Percentiles rank a stretch among this genome's conserved stretches.
These are phyloP conservation scores for Nelumbo lutea DNA, from an alignment of 164 flowering plant genomes.

Conservation along the genomic window DNA sequence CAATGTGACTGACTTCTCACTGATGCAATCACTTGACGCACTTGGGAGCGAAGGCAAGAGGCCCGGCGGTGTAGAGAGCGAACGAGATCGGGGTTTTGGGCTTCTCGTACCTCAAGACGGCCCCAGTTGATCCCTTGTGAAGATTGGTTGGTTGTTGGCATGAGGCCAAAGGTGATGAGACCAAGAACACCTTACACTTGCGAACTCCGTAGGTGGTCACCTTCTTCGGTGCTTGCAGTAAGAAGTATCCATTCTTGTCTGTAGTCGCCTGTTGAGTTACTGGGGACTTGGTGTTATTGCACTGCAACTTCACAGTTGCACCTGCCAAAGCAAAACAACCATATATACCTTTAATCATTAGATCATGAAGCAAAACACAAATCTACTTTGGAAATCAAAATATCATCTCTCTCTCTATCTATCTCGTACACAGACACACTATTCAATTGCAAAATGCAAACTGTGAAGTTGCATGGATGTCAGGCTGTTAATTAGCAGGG, in stretches of 20 bases:
- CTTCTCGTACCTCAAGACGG: conserved; percentile 28
- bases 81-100: conserved; percentile 2
- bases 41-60: conserved; percentile 47
- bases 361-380: neutral
- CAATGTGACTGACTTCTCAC: too few relatives aligned
- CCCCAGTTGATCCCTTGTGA: conserved; percentile 41
- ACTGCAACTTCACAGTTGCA: conserved; percentile 48
- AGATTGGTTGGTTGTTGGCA: conserved; percentile 42
- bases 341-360: neutral
- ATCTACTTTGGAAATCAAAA: neutral
- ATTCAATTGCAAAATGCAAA: too few relatives aligned
- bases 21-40: conserved; percentile 16
- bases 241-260: conserved; percentile 77
- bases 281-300: conserved; percentile 46
- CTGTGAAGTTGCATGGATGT: too few relatives aligned
- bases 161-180: conserved; percentile 22
- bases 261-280: conserved; percentile 23
- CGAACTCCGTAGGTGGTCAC: conserved; percentile 38
- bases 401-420: neutral
- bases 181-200: conserved; percentile 51
- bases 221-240: conserved; percentile 35
- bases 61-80: conserved; percentile 48
- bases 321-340: conserved; percentile 29
- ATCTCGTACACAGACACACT: neutral
- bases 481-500: too few relatives aligned